Conservation (phyloP, 805 yeast species). For the Suhomyces xylopsoci region DNA sequence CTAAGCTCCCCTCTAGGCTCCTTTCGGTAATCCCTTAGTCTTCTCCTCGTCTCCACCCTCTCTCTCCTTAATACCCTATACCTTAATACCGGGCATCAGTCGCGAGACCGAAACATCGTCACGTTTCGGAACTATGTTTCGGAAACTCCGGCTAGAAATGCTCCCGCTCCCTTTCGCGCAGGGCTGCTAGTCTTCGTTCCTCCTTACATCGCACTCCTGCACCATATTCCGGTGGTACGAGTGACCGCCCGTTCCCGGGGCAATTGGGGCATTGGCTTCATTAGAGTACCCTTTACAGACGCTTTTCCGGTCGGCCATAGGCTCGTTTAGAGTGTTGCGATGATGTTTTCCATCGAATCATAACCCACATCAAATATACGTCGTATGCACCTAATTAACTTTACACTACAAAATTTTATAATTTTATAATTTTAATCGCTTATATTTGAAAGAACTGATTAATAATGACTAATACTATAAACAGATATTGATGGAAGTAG, state of each 20-base stretch:
- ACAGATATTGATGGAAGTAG: conserved; percentile 3
- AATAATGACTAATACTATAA: conserved; percentile 12
- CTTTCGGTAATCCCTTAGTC: background rate
- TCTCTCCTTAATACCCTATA: background rate
- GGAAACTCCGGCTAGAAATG: background rate
- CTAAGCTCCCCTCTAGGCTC: background rate
- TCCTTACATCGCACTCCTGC: background rate
- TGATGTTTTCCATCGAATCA: background rate
- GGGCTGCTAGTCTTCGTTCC: background rate
- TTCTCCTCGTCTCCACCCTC: background rate
- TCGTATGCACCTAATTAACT: background rate
- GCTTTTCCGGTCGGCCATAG: background rate
- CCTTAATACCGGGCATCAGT: background rate
- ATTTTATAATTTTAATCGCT: background rate
- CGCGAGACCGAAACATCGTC: background rate
- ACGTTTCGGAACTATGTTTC: background rate
- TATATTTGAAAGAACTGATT: background rate
- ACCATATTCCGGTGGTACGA: background rate
- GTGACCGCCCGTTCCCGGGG: background rate
- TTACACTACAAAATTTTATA: background rate
- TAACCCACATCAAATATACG: background rate
- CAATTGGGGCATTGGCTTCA: background rate
- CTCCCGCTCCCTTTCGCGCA: background rate
- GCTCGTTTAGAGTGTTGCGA: too few relatives aligned
- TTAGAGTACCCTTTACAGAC: background rate